Evolutionary conservation across 129 eudicot genomes (phyloP).

Genomic region (Ambrosia trifida): DNA sequence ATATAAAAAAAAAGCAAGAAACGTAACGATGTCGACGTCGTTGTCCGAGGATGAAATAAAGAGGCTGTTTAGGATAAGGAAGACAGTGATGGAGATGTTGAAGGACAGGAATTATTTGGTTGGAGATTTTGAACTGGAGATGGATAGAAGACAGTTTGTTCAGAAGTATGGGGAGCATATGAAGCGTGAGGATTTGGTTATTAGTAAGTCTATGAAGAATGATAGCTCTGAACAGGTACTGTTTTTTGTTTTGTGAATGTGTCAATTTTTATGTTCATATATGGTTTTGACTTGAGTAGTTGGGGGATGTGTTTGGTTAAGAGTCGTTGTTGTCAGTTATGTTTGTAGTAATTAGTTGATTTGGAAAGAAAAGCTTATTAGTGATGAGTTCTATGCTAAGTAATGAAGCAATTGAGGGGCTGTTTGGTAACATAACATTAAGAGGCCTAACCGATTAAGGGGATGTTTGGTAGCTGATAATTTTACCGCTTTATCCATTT

Average conservation of each 20-base stretch:
- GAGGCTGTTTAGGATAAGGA: conserved; percentile 61
- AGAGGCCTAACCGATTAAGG: no score
- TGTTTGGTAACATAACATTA: no score
- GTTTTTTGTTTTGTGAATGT: background rate
- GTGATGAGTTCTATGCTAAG: background rate
- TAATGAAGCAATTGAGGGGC: background rate
- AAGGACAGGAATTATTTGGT: no score
- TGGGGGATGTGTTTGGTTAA: background rate
- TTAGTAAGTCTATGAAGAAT: no score
- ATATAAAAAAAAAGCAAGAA: background rate
- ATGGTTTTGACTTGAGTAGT: no score
- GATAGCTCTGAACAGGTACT: conserved; percentile 67
- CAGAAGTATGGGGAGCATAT: no score
- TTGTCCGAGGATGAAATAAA: conserved; percentile 69
- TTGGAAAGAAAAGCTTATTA: background rate
- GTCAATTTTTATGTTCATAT: no score
- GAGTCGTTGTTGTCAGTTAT: background rate
- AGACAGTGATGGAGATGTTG: conserved; percentile 82
- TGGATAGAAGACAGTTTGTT: no score
- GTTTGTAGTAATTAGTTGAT: background rate
- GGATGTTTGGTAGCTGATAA: no score
- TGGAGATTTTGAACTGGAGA: no score
- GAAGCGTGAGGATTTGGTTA: no score
- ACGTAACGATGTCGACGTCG: conserved; percentile 40
- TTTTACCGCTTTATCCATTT: no score